phyloP scores from a whole-genome alignment of 2,329 filamentous ascomycete species.

The Monosporascus sp. region DNA sequence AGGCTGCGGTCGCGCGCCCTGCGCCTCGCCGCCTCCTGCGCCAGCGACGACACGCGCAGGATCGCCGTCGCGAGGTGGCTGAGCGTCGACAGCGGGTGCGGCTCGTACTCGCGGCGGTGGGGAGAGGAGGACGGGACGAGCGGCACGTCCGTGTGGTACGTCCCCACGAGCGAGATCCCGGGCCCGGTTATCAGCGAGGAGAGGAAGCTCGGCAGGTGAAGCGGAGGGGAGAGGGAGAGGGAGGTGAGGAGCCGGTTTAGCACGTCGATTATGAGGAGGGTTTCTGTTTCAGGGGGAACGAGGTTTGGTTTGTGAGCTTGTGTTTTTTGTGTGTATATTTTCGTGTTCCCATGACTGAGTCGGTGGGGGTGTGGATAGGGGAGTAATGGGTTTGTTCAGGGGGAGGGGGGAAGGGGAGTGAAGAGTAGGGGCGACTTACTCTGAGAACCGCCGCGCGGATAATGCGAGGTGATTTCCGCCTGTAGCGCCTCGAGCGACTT shows the following conservation, averaged over 20 bases:
- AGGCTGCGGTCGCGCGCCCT: constrained; percentile 71
- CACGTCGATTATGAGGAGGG: constrained; percentile 73
- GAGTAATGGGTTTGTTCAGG: constrained; percentile 9
- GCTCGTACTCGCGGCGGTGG: constrained; percentile 50
- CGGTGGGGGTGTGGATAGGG: background rate
- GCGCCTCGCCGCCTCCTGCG: constrained; percentile 69
- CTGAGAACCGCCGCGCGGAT: constrained; percentile 32
- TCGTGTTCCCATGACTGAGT: background rate
- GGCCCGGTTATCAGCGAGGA: constrained; percentile 63
- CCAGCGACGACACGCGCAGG: constrained; percentile 65
- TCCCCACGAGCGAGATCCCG: constrained; percentile 64
- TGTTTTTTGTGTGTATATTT: background rate
- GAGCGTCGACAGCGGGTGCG: constrained; percentile 65
- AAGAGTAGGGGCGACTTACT: constrained; percentile 31
- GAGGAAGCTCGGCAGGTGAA: constrained; percentile 46
- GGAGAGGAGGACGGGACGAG: constrained; percentile 28
- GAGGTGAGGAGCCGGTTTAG: constrained; percentile 60
- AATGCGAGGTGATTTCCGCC: constrained; percentile 53
- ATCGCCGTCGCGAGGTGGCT: constrained; percentile 86
- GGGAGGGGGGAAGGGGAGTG: constrained; percentile 1
- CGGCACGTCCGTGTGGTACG: constrained; percentile 80
- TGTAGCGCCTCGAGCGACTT: constrained; percentile 52
- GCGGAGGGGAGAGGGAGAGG: constrained; percentile 52
- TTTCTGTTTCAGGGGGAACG: constrained; percentile 40
- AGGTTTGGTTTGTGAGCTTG: background rate